phyloP scores from a whole-genome alignment of 441 rosid genomes.

The Populus tomentosa region DNA sequence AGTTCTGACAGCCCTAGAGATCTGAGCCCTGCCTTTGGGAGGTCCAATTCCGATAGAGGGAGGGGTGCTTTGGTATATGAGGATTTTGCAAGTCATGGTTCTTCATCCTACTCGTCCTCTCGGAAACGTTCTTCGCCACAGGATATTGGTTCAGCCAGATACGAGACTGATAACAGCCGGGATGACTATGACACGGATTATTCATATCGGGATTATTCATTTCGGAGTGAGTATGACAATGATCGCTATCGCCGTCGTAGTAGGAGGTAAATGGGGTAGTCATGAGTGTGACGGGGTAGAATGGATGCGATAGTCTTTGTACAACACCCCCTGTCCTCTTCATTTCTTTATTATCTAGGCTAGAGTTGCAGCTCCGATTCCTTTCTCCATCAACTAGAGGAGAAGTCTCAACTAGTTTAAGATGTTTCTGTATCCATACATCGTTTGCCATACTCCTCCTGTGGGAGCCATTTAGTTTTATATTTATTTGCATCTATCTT shows the following conservation, averaged over 20 bases:
- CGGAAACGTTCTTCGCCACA: conserved; percentile 23
- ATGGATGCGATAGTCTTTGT: background rate
- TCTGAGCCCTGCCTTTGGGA: conserved; percentile 24
- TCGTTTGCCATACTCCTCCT: background rate
- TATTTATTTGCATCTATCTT: background rate
- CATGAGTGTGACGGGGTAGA: background rate
- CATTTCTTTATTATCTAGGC: background rate
- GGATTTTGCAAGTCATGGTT: conserved; percentile 26
- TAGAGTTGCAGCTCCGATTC: background rate
- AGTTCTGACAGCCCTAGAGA: conserved; percentile 26
- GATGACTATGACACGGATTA: conserved; percentile 8
- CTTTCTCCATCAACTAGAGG: background rate
- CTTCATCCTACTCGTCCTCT: conserved; percentile 13
- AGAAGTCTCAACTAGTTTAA: background rate
- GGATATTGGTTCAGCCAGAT: conserved; percentile 20
- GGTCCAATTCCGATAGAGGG: conserved; percentile 41
- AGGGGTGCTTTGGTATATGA: conserved; percentile 34
- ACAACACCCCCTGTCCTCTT: background rate
- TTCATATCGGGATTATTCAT: conserved; percentile 15
- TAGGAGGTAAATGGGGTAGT: conserved; percentile 26
- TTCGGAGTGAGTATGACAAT: too few species aligned
- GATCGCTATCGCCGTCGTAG: conserved; percentile 21
- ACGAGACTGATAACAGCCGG: conserved; percentile 21
- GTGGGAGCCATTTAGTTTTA: background rate
- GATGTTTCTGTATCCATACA: background rate